Conservation (phyloP, 192 early-diverging fungal genomes). For the Chytriomyces hyalinus region DNA sequence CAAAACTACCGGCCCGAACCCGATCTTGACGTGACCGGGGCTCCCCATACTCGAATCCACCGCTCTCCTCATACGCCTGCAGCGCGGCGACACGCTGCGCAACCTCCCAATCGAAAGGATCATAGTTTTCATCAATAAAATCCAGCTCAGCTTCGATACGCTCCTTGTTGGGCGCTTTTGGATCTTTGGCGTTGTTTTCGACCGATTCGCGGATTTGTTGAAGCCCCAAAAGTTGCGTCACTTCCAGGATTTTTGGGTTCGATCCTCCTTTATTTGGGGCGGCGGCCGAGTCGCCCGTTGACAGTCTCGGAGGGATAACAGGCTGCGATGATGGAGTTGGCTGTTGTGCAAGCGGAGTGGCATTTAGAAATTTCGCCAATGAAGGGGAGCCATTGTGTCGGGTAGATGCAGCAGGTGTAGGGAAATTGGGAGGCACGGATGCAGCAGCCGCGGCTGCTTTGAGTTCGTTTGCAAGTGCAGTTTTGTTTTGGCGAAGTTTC, state of each 20-base stretch:
- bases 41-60: no score
- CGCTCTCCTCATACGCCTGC: neutral
- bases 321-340: neutral
- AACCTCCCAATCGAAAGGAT: slow-evolving; percentile 81
- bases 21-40: neutral
- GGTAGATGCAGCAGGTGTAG: neutral
- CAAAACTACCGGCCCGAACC: neutral
- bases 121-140: slow-evolving; percentile 73
- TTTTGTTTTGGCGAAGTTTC: slow-evolving; percentile 63
- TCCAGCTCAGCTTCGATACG: slow-evolving; percentile 66
- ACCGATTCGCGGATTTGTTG: neutral
- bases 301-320: neutral
- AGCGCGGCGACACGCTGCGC: slow-evolving; percentile 57
- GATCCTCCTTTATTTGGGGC: neutral
- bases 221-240: slow-evolving; percentile 9
- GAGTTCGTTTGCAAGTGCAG: slow-evolving; percentile 29
- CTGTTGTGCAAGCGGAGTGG: neutral
- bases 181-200: slow-evolving; percentile 5
- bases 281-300: neutral
- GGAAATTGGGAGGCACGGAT: slow-evolving; percentile 27
- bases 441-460: neutral
- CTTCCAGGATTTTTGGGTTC: slow-evolving; percentile 1
- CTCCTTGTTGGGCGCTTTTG: slow-evolving; percentile 53
- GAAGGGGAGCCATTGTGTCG: neutral
- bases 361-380: slow-evolving; percentile 22